Percentiles rank a stretch among this genome's conserved stretches.
Evolutionary conservation across 768 basidiomycete genomes (phyloP).

Genomic region (Leccinellum albellum): DNA sequence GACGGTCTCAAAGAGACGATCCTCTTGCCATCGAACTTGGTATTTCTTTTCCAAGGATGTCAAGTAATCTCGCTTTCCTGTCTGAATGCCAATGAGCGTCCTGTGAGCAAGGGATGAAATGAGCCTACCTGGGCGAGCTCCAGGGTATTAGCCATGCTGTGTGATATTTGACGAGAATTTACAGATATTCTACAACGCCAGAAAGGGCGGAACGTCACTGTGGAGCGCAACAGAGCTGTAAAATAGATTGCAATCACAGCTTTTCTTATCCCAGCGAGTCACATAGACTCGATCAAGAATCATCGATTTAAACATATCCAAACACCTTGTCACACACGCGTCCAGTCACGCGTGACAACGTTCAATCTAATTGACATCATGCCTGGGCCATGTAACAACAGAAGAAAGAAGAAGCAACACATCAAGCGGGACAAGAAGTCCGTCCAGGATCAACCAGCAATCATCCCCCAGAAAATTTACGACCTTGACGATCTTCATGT

Average conservation of each 20-base stretch:
- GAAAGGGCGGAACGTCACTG: conserved; percentile 20
- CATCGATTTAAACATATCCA: conserved; percentile 13
- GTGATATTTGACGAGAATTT: conserved; percentile 11
- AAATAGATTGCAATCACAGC: conserved; percentile 30
- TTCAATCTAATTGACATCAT: conserved; percentile 35
- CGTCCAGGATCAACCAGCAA: not conserved
- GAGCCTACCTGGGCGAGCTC: conserved; percentile 55
- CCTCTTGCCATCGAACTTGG: conserved; percentile 75
- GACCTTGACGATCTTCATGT: conserved; percentile 12
- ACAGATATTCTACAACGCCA: conserved; percentile 33
- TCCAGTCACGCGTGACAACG: conserved; percentile 31
- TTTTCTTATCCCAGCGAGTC: conserved; percentile 17
- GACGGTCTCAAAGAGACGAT: conserved; percentile 79
- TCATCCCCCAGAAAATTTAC: not conserved
- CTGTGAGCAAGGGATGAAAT: not conserved
- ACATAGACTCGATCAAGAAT: conserved; percentile 10
- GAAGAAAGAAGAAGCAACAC: conserved; percentile 40
- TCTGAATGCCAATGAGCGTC: conserved; percentile 45
- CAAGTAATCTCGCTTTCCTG: conserved; percentile 88
- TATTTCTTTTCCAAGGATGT: conserved; percentile 80
- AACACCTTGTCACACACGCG: conserved; percentile 30
- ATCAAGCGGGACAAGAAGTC: conserved; percentile 33
- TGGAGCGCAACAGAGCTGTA: conserved; percentile 21
- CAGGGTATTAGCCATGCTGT: conserved; percentile 57
- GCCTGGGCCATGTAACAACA: conserved; percentile 61